Base-by-base conservation (phyloP, 208 protist genomes). In the Trypanosomatidae sp. region DNA sequence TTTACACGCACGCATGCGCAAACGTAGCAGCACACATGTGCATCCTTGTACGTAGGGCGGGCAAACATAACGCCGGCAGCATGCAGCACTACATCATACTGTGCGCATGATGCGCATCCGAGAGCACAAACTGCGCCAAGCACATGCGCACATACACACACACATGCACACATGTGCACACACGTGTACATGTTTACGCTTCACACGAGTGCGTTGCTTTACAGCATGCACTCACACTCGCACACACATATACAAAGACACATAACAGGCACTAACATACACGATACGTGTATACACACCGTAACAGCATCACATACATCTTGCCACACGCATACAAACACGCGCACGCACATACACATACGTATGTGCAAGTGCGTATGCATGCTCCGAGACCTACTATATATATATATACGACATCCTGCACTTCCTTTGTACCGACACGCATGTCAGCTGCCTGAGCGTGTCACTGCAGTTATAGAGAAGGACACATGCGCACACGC, bases 321-420 rank as follows among this genome's bases (percentile, higher is more conserved):
- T 33, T 10, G 37, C 42, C 3, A 7, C 26, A 16, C 27, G 25
- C 35, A 38, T 7, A 16, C 19, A 21, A 16, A 33, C 21, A 18
- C 26, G 19, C 18, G 21, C 23, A 38, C 18, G 33, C 21, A 30
- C 8, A 7, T 11, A 35, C 30, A 0, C 6, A 24, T 5, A 45
- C 11, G 19, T 35, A 35, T 35, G 30, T 35, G 30, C 11, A 35
- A 35, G 30, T 11, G 30, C n/a, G n/a, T 15, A 35, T 35, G n/a
- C 11, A 35, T 35, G n/a, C 30, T 35, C 11, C n/a, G n/a, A 11
- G 30, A 15, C 30, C 11, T 15, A 35, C 11, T 35, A 35, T 35
- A 35, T 35, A 35, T 35, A 15, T 35, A 35, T 35, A 15, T 35
- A 65, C 41, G 2, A 51, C 28, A 6, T n/a, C n/a, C n/a, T n/a